Evolutionary conservation across 2,329 filamentous ascomycete species (phyloP).

Genomic region (Penicillium sp.): DNA sequence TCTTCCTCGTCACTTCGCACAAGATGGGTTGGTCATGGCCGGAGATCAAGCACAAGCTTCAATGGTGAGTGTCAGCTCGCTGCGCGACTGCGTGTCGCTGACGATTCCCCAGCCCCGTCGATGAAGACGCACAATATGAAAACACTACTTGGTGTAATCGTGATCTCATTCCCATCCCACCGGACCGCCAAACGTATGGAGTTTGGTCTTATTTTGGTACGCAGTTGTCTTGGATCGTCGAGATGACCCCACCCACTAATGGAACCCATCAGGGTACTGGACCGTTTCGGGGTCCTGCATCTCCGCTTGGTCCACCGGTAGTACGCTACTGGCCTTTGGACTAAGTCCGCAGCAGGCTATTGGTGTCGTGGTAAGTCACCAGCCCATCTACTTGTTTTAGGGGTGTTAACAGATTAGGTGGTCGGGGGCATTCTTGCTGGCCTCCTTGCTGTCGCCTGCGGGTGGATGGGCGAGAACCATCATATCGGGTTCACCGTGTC

Average conservation of each 20-base stretch:
- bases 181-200: neutral
- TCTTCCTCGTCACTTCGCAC: neutral
- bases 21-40: neutral
- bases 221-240: neutral
- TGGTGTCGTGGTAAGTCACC: neutral
- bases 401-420: neutral
- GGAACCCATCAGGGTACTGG: slow-evolving; percentile 24
- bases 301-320: slow-evolving; percentile 29
- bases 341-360: neutral
- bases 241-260: slow-evolving; percentile 5
- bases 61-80: neutral
- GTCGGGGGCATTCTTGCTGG: slow-evolving; percentile 20
- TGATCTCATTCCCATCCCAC: neutral
- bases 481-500: slow-evolving; percentile 29
- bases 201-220: neutral
- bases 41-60: neutral
- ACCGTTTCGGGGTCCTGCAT: slow-evolving; percentile 30
- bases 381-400: neutral
- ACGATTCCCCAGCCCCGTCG: neutral
- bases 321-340: slow-evolving; percentile 8
- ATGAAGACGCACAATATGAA: neutral
- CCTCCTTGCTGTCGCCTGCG: slow-evolving; percentile 24
- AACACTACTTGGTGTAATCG: neutral
- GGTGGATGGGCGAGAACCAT: slow-evolving; percentile 28
- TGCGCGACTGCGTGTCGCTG: neutral